A percentile compares a stretch with the other conserved stretches of the same genome.
These are phyloP conservation scores for Didymella lethalis DNA, from an alignment of 2,329 filamentous ascomycete genomes.

Conservation along the genomic window DNA sequence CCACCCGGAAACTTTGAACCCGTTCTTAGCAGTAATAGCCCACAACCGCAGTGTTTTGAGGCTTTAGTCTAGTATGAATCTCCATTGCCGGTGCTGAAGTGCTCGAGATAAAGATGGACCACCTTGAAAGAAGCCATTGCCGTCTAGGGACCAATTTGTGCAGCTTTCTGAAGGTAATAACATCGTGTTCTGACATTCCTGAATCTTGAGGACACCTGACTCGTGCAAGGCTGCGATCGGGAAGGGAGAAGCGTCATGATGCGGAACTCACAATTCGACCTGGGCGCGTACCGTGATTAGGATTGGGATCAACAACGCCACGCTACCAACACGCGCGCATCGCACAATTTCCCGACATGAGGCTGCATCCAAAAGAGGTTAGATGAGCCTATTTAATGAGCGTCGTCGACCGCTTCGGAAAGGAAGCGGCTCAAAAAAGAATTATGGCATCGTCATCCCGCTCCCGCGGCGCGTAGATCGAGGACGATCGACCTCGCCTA, in stretches of 20 bases:
- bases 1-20: neutral
- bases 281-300: neutral
- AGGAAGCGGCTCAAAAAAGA: conserved; percentile 9
- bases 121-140: neutral
- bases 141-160: neutral
- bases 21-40: neutral
- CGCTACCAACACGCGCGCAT: conserved; percentile 1
- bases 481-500: neutral
- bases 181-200: neutral
- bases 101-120: neutral
- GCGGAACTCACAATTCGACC: conserved; percentile 13
- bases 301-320: conserved; percentile 8
- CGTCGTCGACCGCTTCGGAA: conserved; percentile 2
- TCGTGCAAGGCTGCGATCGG: neutral
- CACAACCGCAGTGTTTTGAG: neutral
- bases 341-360: neutral
- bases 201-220: neutral
- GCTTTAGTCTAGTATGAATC: neutral
- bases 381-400: neutral
- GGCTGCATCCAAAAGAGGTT: neutral
- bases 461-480: neutral
- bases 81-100: neutral
- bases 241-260: neutral
- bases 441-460: conserved; percentile 10
- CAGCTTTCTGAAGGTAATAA: too few species aligned